These are phyloP conservation scores for Penicillium bovifimosum DNA, from an alignment of 495 filamentous ascomycete genomes.

Conservation along the genomic window DNA sequence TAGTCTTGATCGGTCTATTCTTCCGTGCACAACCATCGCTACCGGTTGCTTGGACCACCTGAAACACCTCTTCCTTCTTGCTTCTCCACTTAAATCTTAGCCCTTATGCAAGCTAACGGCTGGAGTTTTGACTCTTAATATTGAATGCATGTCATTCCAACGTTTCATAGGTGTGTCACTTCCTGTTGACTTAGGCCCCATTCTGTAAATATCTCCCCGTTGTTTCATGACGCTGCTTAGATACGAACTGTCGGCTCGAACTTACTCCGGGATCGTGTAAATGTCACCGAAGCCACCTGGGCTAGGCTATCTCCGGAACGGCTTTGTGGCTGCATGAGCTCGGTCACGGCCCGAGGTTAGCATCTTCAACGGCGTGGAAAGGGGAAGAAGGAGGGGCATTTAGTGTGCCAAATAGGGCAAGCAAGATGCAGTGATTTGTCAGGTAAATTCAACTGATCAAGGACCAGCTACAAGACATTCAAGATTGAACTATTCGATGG, in stretches of 20 bases:
- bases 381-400: too few relatives aligned
- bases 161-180: background rate
- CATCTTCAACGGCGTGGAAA: too few relatives aligned
- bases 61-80: background rate
- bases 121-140: background rate
- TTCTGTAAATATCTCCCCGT: background rate
- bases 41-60: conserved; percentile 6
- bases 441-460: too few relatives aligned
- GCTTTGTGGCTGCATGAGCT: conserved; percentile 8
- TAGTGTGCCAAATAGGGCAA: too few relatives aligned
- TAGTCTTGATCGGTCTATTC: conserved; percentile 1
- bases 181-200: background rate
- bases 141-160: background rate
- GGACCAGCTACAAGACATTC: too few relatives aligned
- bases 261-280: too few relatives aligned
- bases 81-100: background rate
- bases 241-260: background rate
- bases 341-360: too few relatives aligned
- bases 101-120: background rate
- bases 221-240: background rate
- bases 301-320: background rate
- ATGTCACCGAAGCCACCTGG: too few relatives aligned
- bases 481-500: too few relatives aligned
- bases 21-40: background rate
- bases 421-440: too few relatives aligned